Evolutionary conservation across 768 basidiomycete species (phyloP).

Genomic region (Kwoniella sp.): DNA sequence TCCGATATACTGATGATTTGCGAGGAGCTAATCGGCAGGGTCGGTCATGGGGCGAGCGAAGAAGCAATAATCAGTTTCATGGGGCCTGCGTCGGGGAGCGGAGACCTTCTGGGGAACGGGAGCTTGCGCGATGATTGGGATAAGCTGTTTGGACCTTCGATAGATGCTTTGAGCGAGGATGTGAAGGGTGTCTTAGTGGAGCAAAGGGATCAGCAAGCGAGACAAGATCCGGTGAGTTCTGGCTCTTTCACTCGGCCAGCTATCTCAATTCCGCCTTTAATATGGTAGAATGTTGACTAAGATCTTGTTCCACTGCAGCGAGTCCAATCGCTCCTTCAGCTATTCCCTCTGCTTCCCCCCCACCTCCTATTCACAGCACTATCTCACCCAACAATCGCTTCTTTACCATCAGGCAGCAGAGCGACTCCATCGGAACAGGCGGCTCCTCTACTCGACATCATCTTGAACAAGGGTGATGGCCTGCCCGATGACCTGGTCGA

Average conservation of each 20-base stretch:
- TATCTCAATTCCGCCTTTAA: not conserved
- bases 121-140: conserved; percentile 15
- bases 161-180: conserved; percentile 15
- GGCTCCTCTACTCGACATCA: conserved; percentile 46
- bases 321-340: conserved; percentile 33
- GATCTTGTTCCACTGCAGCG: conserved; percentile 23
- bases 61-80: conserved; percentile 25
- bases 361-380: conserved; percentile 43
- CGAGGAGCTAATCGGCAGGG: conserved; percentile 19
- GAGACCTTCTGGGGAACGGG: not conserved
- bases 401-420: conserved; percentile 26
- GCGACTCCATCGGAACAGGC: conserved; percentile 35
- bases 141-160: conserved; percentile 3
- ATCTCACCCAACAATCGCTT: conserved; percentile 41
- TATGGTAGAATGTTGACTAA: not conserved
- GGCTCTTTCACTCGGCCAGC: not conserved
- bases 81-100: not conserved
- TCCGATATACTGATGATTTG: conserved; percentile 31
- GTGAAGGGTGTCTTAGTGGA: conserved; percentile 20
- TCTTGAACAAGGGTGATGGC: conserved; percentile 63
- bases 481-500: conserved; percentile 70
- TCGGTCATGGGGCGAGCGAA: conserved; percentile 14
- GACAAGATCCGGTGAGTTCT: conserved; percentile 30
- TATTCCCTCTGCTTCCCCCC: conserved; percentile 49
- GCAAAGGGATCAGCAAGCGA: conserved; percentile 23